Conservation (phyloP, 257 asterid genomes). For the Cordia subcordata region DNA sequence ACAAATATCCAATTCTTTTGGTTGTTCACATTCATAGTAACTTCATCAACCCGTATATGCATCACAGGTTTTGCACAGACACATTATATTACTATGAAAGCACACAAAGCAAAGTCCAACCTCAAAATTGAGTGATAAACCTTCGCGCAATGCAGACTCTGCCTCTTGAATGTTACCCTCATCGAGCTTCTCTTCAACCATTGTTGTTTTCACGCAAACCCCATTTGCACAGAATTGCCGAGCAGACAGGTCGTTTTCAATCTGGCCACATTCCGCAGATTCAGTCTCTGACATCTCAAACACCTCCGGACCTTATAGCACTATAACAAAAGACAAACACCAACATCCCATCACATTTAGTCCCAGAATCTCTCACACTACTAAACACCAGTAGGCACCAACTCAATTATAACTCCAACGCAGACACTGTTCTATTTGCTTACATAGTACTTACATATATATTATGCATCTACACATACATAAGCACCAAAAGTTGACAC, state of each 20-base stretch:
- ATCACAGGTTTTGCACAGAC: background rate
- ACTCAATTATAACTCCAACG: background rate
- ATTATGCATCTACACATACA: too few species aligned
- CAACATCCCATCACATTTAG: slow-evolving; percentile 18
- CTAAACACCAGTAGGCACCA: background rate
- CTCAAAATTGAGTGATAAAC: slow-evolving; percentile 92
- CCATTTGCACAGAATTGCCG: slow-evolving; percentile 85
- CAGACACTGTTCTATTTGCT: background rate
- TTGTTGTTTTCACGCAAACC: slow-evolving; percentile 59
- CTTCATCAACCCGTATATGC: too few species aligned
- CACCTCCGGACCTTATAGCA: slow-evolving; percentile 21
- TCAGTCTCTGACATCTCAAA: slow-evolving; percentile 67
- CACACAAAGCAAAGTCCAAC: slow-evolving; percentile 28
- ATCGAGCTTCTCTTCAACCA: slow-evolving; percentile 82
- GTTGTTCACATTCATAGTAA: too few species aligned
- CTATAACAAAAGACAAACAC: slow-evolving; percentile 26
- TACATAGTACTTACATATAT: background rate
- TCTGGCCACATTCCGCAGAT: slow-evolving; percentile 33
- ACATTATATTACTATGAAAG: background rate
- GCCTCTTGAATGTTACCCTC: slow-evolving; percentile 97
- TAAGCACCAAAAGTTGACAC: too few species aligned
- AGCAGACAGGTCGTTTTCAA: slow-evolving; percentile 41
- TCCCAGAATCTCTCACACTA: background rate
- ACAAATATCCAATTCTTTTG: too few species aligned
- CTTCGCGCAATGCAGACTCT: slow-evolving; percentile 90